Evolutionary conservation across 2,329 filamentous ascomycete genomes (phyloP), one percentile per base, ranked within the genome.

Genomic region (Pseudogymnoascus sp.): DNA sequence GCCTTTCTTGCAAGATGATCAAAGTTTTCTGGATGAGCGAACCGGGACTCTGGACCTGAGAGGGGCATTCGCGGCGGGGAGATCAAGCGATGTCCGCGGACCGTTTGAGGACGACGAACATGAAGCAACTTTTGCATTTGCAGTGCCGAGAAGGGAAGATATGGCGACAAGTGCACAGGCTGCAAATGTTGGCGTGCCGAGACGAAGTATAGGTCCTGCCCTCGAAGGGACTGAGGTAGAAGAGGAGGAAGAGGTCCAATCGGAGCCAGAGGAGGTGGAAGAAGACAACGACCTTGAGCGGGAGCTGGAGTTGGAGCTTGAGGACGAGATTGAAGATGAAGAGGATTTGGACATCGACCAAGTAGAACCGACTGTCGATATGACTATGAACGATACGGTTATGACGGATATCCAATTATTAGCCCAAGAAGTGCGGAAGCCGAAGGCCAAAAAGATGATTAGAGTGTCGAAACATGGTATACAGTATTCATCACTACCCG

Each of bases 401-500:
- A 35, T 65, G 21, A 65, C 60, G n/a, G 50, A 56, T 35, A 35
- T 8, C 16, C 50, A 56, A 56, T 21, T 56, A 33, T 56, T 28
- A 33, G 14, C 8, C 10, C 18, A 18, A 10, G 33, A 42, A 28
- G 47, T 23, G 16, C 60, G 47, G 69, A 69, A 71, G 47, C 70
- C 70, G 44, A 67, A 70, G 16, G 68, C 69, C 11, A 82, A 78
- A 67, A 78, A 84, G 67, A 82, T 83, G 66, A 80, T 85, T 59
- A 74, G 82, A 66, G 69, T 84, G 14, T 95, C 91, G 0, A 82
- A 82, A 59, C 80, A 92, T 70, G 90, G 90, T 25, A 85, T 89
- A 60, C 83, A 88, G 65, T 92, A 92, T 67, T 89, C 90, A 0
- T 86, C 87, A 0, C 77, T 96, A 44, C 90, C 92, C 2, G 77